Evolutionary conservation across 148 eudicot genomes (phyloP).

Genomic region (Cornus kousa): DNA sequence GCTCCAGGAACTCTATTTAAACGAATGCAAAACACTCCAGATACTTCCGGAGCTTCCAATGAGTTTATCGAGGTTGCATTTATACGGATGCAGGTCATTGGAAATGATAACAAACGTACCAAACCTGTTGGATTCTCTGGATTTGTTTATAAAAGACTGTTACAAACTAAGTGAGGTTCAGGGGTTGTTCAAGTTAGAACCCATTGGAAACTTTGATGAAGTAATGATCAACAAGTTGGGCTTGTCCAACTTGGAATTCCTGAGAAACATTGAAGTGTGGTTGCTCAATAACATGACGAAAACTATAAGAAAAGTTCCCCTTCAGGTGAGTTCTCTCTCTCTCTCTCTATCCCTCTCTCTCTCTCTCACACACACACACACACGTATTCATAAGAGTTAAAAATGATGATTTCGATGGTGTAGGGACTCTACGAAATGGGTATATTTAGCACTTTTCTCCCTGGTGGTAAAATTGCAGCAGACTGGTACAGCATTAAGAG

Average conservation of each 20-base stretch:
- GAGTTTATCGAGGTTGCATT: neutral
- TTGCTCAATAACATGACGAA: neutral
- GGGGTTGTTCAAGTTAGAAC: neutral
- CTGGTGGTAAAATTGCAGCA: neutral
- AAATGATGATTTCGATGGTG: neutral
- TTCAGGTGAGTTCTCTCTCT: neutral
- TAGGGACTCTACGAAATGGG: constrained; percentile 17
- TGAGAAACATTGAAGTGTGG: neutral
- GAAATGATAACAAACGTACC: neutral
- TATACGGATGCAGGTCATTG: neutral
- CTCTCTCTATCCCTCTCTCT: neutral
- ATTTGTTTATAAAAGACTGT: neutral
- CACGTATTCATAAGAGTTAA: too few species aligned
- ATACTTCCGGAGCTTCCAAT: too few species aligned
- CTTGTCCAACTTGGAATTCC: neutral
- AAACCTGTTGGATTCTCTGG: neutral
- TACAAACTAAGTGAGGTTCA: neutral
- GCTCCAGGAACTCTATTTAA: neutral
- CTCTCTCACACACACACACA: neutral
- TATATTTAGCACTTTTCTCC: constrained; percentile 8
- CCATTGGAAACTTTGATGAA: neutral
- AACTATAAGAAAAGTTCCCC: neutral
- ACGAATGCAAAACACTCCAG: neutral
- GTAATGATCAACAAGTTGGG: constrained; percentile 2
- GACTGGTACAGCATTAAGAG: neutral